phyloP scores from a whole-genome alignment of 306 rosid genomes.

The Vigna angularis region DNA sequence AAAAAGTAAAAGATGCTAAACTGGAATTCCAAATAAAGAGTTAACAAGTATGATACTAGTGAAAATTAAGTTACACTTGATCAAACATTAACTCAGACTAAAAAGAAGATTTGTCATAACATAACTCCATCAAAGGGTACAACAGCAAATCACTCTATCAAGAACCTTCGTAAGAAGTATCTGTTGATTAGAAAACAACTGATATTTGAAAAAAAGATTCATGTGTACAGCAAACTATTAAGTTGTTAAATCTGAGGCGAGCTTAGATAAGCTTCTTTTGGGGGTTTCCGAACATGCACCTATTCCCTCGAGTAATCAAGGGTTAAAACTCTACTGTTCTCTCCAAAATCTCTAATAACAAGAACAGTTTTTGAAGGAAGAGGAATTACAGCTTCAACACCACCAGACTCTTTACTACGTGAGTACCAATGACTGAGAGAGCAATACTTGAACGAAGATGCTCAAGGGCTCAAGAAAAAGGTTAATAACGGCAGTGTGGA shows the following conservation, averaged over 20 bases:
- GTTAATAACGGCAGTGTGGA: background rate
- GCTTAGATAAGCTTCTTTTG: background rate
- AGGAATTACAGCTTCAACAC: background rate
- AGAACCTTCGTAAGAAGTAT: constrained; percentile 1
- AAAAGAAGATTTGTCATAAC: background rate
- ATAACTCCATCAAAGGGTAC: background rate
- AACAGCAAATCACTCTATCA: constrained; percentile 13
- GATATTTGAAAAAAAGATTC: background rate
- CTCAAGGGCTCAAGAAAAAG: background rate
- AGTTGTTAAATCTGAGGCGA: background rate
- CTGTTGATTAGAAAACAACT: background rate
- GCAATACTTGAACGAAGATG: background rate
- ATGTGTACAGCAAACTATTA: background rate
- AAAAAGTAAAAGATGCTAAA: constrained; percentile 19
- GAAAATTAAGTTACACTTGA: background rate
- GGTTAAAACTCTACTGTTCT: background rate
- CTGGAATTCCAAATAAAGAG: background rate
- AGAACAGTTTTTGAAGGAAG: constrained; percentile 20
- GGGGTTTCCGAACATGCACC: background rate
- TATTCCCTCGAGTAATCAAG: background rate
- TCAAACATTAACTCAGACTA: background rate
- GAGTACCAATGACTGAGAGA: constrained; percentile 9
- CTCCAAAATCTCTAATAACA: background rate
- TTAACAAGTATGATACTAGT: background rate
- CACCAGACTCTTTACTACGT: background rate